Percentiles rank a stretch among this genome's conserved stretches.
phyloP scores from a whole-genome alignment of 306 rosid species.

The Betula pendula region DNA sequence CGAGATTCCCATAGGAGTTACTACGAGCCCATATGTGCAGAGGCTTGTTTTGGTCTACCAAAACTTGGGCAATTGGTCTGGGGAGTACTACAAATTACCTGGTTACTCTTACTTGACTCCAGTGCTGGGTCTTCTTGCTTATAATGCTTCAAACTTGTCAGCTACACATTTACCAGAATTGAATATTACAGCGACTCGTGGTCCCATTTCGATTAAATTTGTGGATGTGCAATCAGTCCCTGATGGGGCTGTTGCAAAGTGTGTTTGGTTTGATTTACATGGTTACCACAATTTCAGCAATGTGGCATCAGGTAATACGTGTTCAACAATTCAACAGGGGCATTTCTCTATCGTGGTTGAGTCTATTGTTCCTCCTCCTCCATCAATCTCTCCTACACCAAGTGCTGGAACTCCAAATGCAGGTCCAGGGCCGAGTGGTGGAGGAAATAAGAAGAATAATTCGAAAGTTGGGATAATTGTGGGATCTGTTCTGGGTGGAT shows the following conservation, averaged over 20 bases:
- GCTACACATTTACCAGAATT: conserved; percentile 56
- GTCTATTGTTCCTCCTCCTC: conserved; percentile 47
- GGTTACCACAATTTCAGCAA: conserved; percentile 60
- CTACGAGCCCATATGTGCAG: conserved; percentile 60
- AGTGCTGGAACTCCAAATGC: conserved; percentile 23
- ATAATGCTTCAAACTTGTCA: conserved; percentile 57
- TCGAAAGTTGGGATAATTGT: conserved; percentile 64
- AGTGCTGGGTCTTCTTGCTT: conserved; percentile 81
- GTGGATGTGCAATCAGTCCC: conserved; percentile 47
- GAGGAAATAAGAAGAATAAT: conserved; percentile 39
- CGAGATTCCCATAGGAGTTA: conserved; percentile 50
- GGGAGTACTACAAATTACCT: conserved; percentile 52
- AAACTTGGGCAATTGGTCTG: conserved; percentile 69
- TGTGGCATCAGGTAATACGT: conserved; percentile 48
- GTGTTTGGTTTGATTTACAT: conserved; percentile 60
- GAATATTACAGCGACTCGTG: conserved; percentile 37
- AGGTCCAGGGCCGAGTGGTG: conserved; percentile 27
- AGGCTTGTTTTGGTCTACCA: conserved; percentile 94
- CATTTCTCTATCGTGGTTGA: conserved; percentile 81
- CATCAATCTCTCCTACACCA: conserved; percentile 43
- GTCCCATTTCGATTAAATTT: conserved; percentile 61
- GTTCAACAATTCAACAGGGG: conserved; percentile 63
- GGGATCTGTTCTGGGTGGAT: conserved; percentile 83
- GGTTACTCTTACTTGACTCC: conserved; percentile 76
- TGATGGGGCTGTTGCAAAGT: conserved; percentile 47